Conservation (phyloP, 2,329 filamentous ascomycete species). For the Microsporum ferrugineum region DNA sequence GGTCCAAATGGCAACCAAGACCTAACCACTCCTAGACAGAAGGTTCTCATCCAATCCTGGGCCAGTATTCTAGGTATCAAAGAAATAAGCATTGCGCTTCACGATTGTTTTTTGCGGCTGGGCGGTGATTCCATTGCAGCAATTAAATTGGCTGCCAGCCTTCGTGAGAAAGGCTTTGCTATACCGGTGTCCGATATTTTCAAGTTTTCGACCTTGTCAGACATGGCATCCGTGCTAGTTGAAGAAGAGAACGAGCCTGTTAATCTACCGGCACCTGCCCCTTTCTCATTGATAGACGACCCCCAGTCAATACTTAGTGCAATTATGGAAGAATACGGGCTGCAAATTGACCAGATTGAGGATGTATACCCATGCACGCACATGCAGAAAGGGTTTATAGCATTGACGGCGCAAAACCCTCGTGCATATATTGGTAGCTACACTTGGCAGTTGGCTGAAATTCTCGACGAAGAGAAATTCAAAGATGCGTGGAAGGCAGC, state of each 20-base stretch:
- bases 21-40: neutral
- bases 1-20: neutral
- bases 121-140: neutral
- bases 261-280: neutral
- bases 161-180: neutral
- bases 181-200: conserved; percentile 6
- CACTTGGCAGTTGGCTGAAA: conserved; percentile 19
- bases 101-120: neutral
- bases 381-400: conserved; percentile 21
- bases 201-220: neutral
- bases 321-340: too few species aligned
- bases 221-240: neutral
- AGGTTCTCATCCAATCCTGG: neutral
- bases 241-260: neutral
- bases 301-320: too few species aligned
- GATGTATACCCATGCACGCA: conserved; percentile 23
- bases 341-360: conserved; percentile 23
- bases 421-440: conserved; percentile 30
- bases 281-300: neutral
- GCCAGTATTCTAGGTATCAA: neutral
- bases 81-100: neutral
- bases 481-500: conserved; percentile 29
- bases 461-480: conserved; percentile 25
- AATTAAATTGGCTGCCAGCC: neutral
- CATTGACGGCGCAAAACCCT: conserved; percentile 26